These are phyloP conservation scores for Penicillium sp. DNA, from an alignment of 2,329 filamentous ascomycete genomes.

Conservation along the genomic window DNA sequence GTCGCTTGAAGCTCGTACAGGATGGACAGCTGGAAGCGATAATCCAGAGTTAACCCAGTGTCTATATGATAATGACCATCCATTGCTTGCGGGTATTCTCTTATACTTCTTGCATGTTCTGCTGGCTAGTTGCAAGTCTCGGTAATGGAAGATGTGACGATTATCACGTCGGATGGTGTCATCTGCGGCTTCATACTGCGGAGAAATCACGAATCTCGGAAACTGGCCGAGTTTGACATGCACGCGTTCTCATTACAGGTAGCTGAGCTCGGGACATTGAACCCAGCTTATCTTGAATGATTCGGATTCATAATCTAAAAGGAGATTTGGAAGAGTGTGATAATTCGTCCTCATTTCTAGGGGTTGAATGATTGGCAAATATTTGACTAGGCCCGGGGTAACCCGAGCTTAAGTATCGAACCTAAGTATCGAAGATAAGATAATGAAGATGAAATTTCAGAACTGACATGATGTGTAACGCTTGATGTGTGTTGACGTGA, in stretches of 20 bases:
- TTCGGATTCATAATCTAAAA: background rate
- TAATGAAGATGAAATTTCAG: background rate
- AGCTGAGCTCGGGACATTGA: background rate
- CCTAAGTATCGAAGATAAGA: background rate
- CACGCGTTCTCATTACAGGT: background rate
- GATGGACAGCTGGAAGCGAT: background rate
- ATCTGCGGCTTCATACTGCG: background rate
- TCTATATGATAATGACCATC: background rate
- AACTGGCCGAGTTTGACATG: background rate
- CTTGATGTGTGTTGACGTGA: slow-evolving; percentile 2
- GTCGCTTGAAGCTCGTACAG: background rate
- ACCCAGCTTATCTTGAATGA: background rate
- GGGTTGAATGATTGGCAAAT: background rate
- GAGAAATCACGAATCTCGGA: background rate
- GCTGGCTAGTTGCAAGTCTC: background rate
- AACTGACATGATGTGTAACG: slow-evolving; percentile 2
- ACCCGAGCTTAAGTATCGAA: background rate
- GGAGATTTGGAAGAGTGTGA: background rate
- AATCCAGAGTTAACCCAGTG: background rate
- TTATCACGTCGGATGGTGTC: slow-evolving; percentile 10
- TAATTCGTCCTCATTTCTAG: background rate
- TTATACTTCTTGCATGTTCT: background rate
- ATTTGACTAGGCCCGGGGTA: background rate
- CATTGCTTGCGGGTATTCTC: background rate
- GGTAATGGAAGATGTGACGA: slow-evolving; percentile 5